Base-by-base conservation (phyloP, 1,284 basidiomycete species). In the Polyporus tsugae region DNA sequence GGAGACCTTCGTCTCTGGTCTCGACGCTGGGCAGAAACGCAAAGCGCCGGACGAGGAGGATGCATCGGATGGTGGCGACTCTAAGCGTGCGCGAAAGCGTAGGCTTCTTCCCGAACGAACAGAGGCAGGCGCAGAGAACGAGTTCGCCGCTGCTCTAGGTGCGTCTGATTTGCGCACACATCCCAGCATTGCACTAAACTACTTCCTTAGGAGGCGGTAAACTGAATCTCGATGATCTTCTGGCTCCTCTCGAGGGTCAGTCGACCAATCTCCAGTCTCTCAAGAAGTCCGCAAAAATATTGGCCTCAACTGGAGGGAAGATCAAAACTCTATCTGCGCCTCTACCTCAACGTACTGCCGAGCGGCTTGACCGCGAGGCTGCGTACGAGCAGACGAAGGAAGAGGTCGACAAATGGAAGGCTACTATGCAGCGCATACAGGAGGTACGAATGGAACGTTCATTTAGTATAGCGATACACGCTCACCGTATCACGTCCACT, bases 381-480 rank as follows among this genome's bases (percentile, higher is more conserved):
- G 98, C 97, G 0, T 98, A 98, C 79, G 94, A 96, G 75, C 88
- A 93, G 79, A 98, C 96, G 3, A 95, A 95, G 77, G 88, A 90
- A 73, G 97, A 99, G 79, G 93, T 97, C 2, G 90, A 95, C 73
- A 98, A 97, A 82, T 99, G 97, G 97, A 90, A 90, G 58, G 90
- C 90, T 10, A 94, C 95, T 2, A 98, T 98, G 91, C 93, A 93
- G 80, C 86, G 89, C 36, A 94, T 97, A 71, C 90, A 91, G 74
- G 93, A 96, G 83, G 92, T 89, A 62, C 19, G 79, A 71, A 29
- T 22, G 6, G 2, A 10, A 35, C 15, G 22, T 19, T 36, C 11
- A 60, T 33, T 6, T 36, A 13, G 36, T 33, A 9, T 36, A 13
- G 36, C 52, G 44, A 63, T 19, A 17, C 39, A 4, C 29, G 39